Evolutionary conservation across 176 grass and related monocot genomes (phyloP), one percentile per base, ranked within the genome.

Genomic region (Bonia amplexicaulis): DNA sequence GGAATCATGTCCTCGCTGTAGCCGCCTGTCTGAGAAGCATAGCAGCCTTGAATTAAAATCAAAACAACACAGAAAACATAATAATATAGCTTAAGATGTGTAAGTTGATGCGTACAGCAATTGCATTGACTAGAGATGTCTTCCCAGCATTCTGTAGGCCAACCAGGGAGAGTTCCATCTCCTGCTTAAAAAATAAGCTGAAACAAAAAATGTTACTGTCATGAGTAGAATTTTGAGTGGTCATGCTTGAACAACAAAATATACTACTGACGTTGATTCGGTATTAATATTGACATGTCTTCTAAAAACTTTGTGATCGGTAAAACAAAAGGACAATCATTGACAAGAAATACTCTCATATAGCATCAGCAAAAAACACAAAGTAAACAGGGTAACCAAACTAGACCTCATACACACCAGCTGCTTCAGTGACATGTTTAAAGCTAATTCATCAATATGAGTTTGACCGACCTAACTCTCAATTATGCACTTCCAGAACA

Each of bases 1-100:
- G n/a, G 96, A 88, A 98, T 98, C 96, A 95, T 98, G 85, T 95
- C 96, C 78, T 98, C 96, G 19, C 89, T 95, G 83, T n/a, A 99
- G 81, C 96, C 93, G 57, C n/a, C 96, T 29, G 96, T 96, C 96
- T 99, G 90, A 62, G 81, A 90, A 92, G 31, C 69, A 80, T 69
- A 87, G n/a, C 44, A 89, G 29, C 20, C 61, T 54, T 5, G 9
- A 83, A 89, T 64, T 2, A 84, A 89, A 79, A 89, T 80, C 71
- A 94, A 81, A 88, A 85, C 17, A 84, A 61, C 23, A 82, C 7
- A 81, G 27, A 17, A 51, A 58, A n/a, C n/a, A 77, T 65, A 73
- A 71, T 31, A 55, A 66, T 65, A 74, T 68, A 89, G 77, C 23
- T 46, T 67, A 81, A 82, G 70, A 58, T 25, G n/a, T 69, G 60